phyloP scores from a whole-genome alignment of 169 alveolate genomes.

The Plasmodium vivax region DNA sequence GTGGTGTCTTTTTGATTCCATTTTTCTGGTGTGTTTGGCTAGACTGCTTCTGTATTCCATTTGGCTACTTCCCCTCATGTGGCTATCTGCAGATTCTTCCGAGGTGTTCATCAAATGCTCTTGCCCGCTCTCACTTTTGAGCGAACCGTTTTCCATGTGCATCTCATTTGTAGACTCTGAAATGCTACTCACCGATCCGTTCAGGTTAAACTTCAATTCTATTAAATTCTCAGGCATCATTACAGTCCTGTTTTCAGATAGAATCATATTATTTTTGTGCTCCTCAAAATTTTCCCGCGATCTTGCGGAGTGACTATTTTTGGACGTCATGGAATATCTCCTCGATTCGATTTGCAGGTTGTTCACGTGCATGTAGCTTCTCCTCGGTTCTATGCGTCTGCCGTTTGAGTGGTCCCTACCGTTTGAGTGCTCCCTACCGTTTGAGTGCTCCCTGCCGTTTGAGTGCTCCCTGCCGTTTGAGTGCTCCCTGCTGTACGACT shows the following conservation, averaged over 20 bases:
- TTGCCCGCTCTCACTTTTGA: neutral
- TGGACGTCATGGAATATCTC: neutral
- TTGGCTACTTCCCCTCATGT: neutral
- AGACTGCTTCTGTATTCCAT: constrained; percentile 14
- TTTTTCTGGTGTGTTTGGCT: neutral
- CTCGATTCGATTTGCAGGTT: neutral
- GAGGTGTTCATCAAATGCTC: neutral
- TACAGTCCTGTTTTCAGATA: neutral
- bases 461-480: neutral
- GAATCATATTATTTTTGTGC: neutral
- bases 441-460: neutral
- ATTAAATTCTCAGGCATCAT: neutral
- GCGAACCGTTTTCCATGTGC: neutral
- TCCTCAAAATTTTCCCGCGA: neutral
- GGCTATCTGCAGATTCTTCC: neutral
- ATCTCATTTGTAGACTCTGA: constrained; percentile 5
- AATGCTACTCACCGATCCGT: neutral
- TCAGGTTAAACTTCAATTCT: neutral
- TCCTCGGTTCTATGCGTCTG: constrained; percentile 1
- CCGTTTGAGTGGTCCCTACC: neutral
- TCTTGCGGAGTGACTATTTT: neutral
- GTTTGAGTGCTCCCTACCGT: neutral
- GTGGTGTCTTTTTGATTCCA: neutral
- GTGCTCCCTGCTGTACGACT: neutral
- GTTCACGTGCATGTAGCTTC: neutral